phyloP scores from a whole-genome alignment of 805 yeast genomes.

The Schwanniomyces pseudopolymorphus region DNA sequence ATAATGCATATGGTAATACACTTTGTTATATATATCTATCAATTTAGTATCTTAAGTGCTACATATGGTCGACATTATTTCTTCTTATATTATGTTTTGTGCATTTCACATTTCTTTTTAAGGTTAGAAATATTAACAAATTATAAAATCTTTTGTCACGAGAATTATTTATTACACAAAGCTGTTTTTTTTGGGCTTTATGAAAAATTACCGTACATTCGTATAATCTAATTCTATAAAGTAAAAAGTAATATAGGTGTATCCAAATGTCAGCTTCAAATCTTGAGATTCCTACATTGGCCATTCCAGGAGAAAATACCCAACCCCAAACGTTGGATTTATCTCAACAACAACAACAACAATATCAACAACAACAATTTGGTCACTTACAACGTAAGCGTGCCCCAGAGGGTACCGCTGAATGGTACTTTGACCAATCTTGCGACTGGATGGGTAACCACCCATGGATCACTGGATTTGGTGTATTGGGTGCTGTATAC shows the following conservation, averaged over 20 bases:
- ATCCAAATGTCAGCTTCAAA: slow-evolving; percentile 15
- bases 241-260: neutral
- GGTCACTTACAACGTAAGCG: slow-evolving; percentile 42
- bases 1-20: no score
- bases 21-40: no score
- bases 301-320: slow-evolving; percentile 52
- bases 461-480: slow-evolving; percentile 71
- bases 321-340: slow-evolving; percentile 20
- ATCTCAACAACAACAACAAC: slow-evolving; percentile 17
- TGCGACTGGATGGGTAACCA: slow-evolving; percentile 66
- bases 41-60: no score
- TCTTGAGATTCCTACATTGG: slow-evolving; percentile 55
- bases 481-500: slow-evolving; percentile 64
- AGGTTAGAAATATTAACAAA: no score
- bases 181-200: neutral
- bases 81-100: no score
- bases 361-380: slow-evolving; percentile 22
- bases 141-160: no score
- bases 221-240: neutral
- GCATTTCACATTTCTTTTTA: no score
- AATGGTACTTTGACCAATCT: slow-evolving; percentile 64
- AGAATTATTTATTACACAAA: neutral
- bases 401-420: slow-evolving; percentile 49
- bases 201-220: neutral
- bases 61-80: no score